phyloP scores from a whole-genome alignment of 23 red algal species.

The Gracilaria vermiculophylla region DNA sequence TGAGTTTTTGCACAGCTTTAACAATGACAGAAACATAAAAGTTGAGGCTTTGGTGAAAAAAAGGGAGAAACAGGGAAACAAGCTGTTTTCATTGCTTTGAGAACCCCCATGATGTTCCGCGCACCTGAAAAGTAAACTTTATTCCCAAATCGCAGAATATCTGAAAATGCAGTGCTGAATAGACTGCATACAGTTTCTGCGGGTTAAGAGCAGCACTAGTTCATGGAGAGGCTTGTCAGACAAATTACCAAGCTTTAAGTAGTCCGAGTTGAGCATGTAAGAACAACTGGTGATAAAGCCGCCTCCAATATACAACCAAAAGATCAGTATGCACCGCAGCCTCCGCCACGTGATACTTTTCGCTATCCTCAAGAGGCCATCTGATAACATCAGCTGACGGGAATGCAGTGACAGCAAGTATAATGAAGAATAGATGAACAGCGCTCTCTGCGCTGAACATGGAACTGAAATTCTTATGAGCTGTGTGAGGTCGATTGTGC shows the following conservation, averaged over 20 bases:
- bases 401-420: background rate
- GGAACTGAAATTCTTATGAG: slow-evolving; percentile 7
- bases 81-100: background rate
- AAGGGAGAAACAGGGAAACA: background rate
- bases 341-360: background rate
- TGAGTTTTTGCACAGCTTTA: background rate
- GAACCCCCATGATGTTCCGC: slow-evolving; percentile 4
- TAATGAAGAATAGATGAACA: background rate
- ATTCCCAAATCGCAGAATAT: background rate
- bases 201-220: background rate
- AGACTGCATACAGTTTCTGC: background rate
- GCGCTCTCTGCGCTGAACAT: background rate
- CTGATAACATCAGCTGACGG: background rate
- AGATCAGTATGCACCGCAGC: background rate
- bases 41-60: background rate
- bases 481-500: background rate
- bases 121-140: slow-evolving; percentile 18
- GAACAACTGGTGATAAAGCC: slow-evolving; percentile 1
- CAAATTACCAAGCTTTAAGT: slow-evolving; percentile 43
- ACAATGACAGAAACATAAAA: slow-evolving; percentile 20
- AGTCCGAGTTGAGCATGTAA: slow-evolving; percentile 33
- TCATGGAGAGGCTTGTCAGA: background rate
- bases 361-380: background rate
- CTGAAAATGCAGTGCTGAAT: background rate
- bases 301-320: slow-evolving; percentile 41